Conservation (phyloP, 768 basidiomycete genomes). For the Trametopsis cervina region DNA sequence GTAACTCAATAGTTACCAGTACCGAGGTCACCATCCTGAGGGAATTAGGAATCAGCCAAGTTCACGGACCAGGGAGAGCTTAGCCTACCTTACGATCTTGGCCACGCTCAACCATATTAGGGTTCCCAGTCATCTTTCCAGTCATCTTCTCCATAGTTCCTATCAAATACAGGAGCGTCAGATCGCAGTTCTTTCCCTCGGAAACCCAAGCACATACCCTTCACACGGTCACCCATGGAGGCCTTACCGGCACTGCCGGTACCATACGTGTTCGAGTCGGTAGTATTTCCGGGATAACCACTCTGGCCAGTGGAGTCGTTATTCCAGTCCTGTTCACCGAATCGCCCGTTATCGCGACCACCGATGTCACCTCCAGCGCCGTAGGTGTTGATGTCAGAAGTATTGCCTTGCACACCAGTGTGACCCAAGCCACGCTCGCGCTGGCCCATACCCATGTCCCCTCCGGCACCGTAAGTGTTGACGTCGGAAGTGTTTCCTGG, state of each 20-base stretch:
- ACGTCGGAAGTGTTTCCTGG: neutral
- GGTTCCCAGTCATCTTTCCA: conserved; percentile 10
- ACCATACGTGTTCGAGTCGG: neutral
- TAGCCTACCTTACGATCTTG: conserved; percentile 13
- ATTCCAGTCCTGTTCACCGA: neutral
- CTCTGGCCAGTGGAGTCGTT: neutral
- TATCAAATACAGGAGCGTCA: neutral
- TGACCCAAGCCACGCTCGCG: neutral
- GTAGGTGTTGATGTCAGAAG: neutral
- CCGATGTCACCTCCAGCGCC: conserved; percentile 2
- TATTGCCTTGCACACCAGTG: neutral
- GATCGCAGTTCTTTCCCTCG: neutral
- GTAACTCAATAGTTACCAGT: too few species aligned
- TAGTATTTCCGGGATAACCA: neutral
- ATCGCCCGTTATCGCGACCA: neutral
- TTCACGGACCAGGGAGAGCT: neutral
- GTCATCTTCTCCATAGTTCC: conserved; percentile 14
- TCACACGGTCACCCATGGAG: conserved; percentile 10
- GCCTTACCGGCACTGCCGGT: conserved; percentile 7
- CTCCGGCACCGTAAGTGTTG: neutral
- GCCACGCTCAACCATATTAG: conserved; percentile 7
- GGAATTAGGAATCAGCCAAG: too few species aligned
- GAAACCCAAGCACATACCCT: conserved; percentile 6
- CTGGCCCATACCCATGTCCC: neutral
- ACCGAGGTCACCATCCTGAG: too few species aligned